phyloP scores from a whole-genome alignment of 73 alveolate genomes.

The Paramecium primaurelia region DNA sequence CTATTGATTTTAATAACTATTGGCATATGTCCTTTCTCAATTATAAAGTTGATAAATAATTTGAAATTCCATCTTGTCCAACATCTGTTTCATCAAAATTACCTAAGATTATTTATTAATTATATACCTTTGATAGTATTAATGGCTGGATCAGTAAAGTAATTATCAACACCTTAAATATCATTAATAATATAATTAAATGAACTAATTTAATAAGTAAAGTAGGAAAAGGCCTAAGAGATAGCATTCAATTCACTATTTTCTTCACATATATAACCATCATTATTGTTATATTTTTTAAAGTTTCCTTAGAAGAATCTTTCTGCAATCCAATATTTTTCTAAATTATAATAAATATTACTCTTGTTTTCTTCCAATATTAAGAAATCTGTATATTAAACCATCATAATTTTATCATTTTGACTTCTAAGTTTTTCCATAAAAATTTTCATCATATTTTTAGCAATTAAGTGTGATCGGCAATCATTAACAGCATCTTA shows the following conservation, averaged over 20 bases:
- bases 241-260: not conserved
- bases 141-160: slow-evolving; percentile 46
- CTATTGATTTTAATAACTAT: not conserved
- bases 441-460: not conserved
- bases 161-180: slow-evolving; percentile 10
- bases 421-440: not conserved
- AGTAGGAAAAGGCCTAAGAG: slow-evolving; percentile 12
- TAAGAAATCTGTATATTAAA: not conserved
- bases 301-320: slow-evolving; percentile 9
- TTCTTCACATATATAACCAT: not conserved
- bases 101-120: not conserved
- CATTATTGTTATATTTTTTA: slow-evolving; percentile 7
- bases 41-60: not conserved
- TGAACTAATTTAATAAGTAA: not conserved
- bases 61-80: slow-evolving; percentile 22
- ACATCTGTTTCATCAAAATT: slow-evolving; percentile 40
- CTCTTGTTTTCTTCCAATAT: not conserved
- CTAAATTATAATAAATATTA: not conserved
- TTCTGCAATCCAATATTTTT: slow-evolving; percentile 9
- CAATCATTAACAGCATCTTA: not conserved
- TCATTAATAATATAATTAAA: slow-evolving; percentile 1
- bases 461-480: not conserved
- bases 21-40: not conserved
- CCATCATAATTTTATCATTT: not conserved
- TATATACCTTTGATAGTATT: not conserved